Conservation (phyloP, 306 rosid genomes). For the Cicer chorassanicum region DNA sequence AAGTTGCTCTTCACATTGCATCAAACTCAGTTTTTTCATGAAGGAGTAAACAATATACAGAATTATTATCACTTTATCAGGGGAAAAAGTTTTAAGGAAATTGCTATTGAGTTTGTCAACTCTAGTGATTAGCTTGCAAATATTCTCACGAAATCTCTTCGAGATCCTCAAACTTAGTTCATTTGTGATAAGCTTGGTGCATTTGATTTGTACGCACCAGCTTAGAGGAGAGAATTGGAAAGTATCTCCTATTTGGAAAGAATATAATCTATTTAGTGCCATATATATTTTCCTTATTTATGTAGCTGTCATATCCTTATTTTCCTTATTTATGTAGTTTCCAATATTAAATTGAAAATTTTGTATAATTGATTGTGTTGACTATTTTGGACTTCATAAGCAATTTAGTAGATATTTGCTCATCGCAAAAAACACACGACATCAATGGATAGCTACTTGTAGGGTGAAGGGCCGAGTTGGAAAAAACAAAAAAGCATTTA, state of each 20-base stretch:
- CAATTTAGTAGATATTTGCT: conserved; percentile 8
- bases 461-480: neutral
- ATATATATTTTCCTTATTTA: neutral
- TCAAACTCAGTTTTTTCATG: neutral
- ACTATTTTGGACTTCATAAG: neutral
- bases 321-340: neutral
- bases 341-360: neutral
- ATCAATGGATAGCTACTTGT: neutral
- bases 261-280: neutral
- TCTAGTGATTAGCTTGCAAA: neutral
- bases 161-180: too few species aligned
- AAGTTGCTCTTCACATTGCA: neutral
- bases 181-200: neutral
- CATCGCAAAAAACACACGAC: neutral
- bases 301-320: conserved; percentile 2
- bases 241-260: neutral
- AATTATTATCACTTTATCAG: neutral
- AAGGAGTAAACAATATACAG: neutral
- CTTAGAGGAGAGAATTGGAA: neutral
- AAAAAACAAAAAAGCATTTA: neutral
- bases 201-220: neutral
- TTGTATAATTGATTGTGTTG: conserved; percentile 3
- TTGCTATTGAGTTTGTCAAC: neutral
- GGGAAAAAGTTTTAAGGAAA: neutral
- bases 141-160: too few species aligned